Base-by-base conservation (phyloP, 2,329 filamentous ascomycete species). In the Orbilia javanica region DNA sequence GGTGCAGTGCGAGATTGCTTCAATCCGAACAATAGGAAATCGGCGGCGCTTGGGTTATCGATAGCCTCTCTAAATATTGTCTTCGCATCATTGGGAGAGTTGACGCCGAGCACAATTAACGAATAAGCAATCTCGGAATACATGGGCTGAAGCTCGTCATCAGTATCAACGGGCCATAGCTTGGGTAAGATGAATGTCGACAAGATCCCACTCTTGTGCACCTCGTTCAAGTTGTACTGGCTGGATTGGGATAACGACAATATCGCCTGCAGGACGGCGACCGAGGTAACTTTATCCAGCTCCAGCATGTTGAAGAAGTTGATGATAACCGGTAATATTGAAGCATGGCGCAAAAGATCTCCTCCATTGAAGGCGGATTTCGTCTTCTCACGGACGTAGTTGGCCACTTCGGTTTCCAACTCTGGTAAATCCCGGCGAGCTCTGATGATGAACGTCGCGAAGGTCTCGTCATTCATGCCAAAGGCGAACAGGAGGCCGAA, bases 401-500 rank as follows among this genome's bases (percentile, higher is more conserved):
- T 22, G 20, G 71, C 52, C 3, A 31, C 20, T 36, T 77, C 66
- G 18, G 66, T 44, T 8, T 69, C 65, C 3, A 34, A 42, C 18
- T 78, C 74, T 48, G 74, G 74, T n/a, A 78, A 55, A n/a, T 78
- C 74, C 13, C 74, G 74, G 46, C 74, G 74, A 11, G 46, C 70
- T 6, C 74, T 62, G 42, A 72, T 46, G 27, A 80, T 68, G 39
- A 80, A 80, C 36, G 79, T 80, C 48, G 79, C 79, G 29, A 95
- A 86, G 52, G 90, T 88, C 82, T 93, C 90, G 83, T 97, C 92
- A 69, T 93, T 92, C 63, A 97, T 85, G 0, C 92, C 90, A 84
- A 96, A 95, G 4, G 92, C 89, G 62, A 97, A 87, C 7, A 97
- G 88, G 81, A 91, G 91, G 29, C 93, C 93, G 84, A 96, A 96